Percentiles rank a stretch among this genome's conserved stretches.
Evolutionary conservation across 495 filamentous ascomycete species (phyloP).

Genomic region (Penicillium cosmopolitanum): DNA sequence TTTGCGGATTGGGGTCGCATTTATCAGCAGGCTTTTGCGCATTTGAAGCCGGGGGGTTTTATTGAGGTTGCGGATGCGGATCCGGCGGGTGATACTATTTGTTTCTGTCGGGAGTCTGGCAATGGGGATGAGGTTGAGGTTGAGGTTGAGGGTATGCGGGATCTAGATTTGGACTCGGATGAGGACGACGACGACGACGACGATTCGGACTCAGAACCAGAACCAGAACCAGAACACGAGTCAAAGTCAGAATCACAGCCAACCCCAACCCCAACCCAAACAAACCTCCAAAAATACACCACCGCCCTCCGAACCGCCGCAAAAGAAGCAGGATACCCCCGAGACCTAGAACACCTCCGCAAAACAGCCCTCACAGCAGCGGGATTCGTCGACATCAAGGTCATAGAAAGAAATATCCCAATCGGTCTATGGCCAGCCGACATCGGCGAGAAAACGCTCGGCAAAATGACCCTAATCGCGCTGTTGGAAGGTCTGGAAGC

Average conservation of each 20-base stretch:
- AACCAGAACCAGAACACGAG: neutral
- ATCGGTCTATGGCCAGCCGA: constrained; percentile 61
- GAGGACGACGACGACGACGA: neutral
- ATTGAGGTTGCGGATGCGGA: constrained; percentile 59
- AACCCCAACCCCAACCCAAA: neutral
- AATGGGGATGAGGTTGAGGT: neutral
- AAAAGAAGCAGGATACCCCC: constrained; percentile 36
- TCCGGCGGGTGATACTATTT: constrained; percentile 36
- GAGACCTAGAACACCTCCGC: constrained; percentile 59
- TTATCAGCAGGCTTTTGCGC: constrained; percentile 61
- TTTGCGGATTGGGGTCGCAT: constrained; percentile 65
- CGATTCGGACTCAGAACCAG: neutral
- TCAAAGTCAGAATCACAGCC: neutral
- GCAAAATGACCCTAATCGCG: constrained; percentile 68
- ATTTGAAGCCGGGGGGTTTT: constrained; percentile 66
- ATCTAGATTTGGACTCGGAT: neutral
- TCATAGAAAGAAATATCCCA: constrained; percentile 60
- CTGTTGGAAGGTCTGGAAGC: constrained; percentile 70
- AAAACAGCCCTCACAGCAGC: constrained; percentile 51
- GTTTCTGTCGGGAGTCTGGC: neutral
- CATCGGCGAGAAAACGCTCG: constrained; percentile 55
- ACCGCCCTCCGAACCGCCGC: constrained; percentile 42
- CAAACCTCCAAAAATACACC: constrained; percentile 36
- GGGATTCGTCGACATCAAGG: constrained; percentile 65
- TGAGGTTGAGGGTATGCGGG: too few relatives aligned